Base-by-base conservation (phyloP, 306 rosid species). In the Ochetophila trinervis region DNA sequence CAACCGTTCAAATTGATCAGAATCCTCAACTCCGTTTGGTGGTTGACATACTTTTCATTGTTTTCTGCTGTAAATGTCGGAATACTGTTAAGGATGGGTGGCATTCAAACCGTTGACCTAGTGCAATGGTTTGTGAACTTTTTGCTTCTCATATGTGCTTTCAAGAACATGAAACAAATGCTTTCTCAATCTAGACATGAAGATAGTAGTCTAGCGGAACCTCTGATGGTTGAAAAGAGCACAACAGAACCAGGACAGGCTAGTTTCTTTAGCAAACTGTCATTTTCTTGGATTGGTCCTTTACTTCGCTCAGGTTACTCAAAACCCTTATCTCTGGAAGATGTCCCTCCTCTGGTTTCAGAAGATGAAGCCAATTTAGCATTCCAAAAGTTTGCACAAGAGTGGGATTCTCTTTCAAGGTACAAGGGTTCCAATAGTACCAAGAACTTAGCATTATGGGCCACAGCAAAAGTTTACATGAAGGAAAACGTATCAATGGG, bases 221-320 rank as follows among this genome's bases (percentile, higher is more conserved):
- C 91, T 54, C 63, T 90, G 5, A 53, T 90, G 51, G 37, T 1
- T 40, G 78, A 76, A 45, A 64, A 45, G 4, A 66, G 71, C 71
- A 67, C 34, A 65, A 44, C 76, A 63, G 71, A 30, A 68, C 49
- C 85, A n/a, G 54, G 17, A 36, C 66, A 36, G 19, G 79, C 82
- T 36, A 14, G 75, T 20, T 17, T 85, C 55, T 47, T 85, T 11
- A 79, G 84, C 72, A 87, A 80, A 53, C 53, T 90, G 58, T 73
- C 72, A 18, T 87, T 90, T 76, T 63, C 87, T 67, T 90, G 97
- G 97, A 78, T 87, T 6, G 79, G 78, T 53, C 67, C 86, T 52
- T 81, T 90, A 40, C 84, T 90, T 40, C 44, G 68, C 19, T 27
- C 82, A 51, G 97, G 95, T 21, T 79, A 75, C 73, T 79, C 78